A percentile compares a stretch with the other conserved stretches of the same genome.
phyloP scores from a whole-genome alignment of 176 grass and related monocot genomes.

The Areca catechu region DNA sequence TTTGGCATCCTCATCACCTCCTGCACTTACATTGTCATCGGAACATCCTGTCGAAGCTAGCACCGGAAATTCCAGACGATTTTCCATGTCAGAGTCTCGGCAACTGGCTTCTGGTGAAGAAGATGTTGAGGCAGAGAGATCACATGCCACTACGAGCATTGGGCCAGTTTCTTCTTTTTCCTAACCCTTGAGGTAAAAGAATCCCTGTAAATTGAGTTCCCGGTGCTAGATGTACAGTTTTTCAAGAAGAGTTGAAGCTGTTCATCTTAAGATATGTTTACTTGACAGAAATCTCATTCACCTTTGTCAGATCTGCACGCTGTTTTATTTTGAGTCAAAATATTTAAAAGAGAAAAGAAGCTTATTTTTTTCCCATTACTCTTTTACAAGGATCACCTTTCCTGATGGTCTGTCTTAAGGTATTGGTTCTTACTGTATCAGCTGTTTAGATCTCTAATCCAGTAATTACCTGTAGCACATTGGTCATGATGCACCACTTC shows the following conservation, averaged over 20 bases:
- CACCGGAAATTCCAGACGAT: slow-evolving; percentile 12
- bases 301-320: slow-evolving; percentile 5
- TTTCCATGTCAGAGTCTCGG: slow-evolving; percentile 19
- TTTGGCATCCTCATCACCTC: slow-evolving; percentile 47
- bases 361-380: too few relatives aligned
- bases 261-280: neutral
- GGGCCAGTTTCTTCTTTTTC: slow-evolving; percentile 32
- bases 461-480: too few relatives aligned
- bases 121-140: slow-evolving; percentile 33
- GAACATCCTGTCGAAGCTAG: slow-evolving; percentile 9
- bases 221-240: slow-evolving; percentile 60
- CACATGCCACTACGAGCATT: slow-evolving; percentile 6
- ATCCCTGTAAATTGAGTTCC: slow-evolving; percentile 72
- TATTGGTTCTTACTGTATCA: too few relatives aligned
- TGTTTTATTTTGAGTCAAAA: slow-evolving; percentile 6
- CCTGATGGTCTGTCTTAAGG: too few relatives aligned
- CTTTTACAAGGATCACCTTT: too few relatives aligned
- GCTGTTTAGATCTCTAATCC: too few relatives aligned
- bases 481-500: too few relatives aligned
- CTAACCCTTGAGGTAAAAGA: slow-evolving; percentile 44
- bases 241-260: slow-evolving; percentile 1
- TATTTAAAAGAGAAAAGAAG: neutral
- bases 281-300: neutral
- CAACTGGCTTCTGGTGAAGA: slow-evolving; percentile 42
- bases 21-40: slow-evolving; percentile 11